Base-by-base conservation (phyloP, 805 yeast genomes). In the Myxozyma udenii region DNA sequence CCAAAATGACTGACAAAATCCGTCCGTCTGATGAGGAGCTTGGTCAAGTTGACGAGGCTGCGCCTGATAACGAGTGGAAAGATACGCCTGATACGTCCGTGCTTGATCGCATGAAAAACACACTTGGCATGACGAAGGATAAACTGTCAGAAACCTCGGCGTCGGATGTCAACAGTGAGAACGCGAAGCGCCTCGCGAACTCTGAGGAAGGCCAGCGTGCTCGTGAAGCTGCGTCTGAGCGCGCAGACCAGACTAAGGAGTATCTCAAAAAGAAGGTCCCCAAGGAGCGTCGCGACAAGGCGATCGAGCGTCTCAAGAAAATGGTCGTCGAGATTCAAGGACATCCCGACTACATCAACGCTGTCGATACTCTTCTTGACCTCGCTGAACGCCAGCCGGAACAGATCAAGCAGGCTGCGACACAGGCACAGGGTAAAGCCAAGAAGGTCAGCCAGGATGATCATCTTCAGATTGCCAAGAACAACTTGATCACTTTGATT, bases 321-420 rank as follows among this genome's bases (percentile, higher is more conserved):
- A 44, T 48, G 45, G 38, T 57, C 22, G 54, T 46, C 26, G 59
- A 58, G 42, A 50, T 58, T 45, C 62, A 58, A 39, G 50, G 46
- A 4, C 56, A 51, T 18, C 45, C 41, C 18, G 59, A 58, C 16
- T 58, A 58, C 28, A 51, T 48, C 36, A 44, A 41, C 25, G 62
- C 59, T 12, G 35, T 58, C n/a, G 55, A 53, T 39, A 14, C 55
- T 24, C 22, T 58, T 12, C 42, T 58, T 16, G 46, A 47, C n/a
- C 19, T 58, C 24, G 44, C 41, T 23, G 61, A 58, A 39, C 32
- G 26, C n/a, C 46, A 53, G 30, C 35, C 26, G 21, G 41, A 45
- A 4, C 42, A 38, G 2, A 22, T 32, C 5, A 30, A 24, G 24
- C 41, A 39, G 16, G 3, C 30, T 24, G 2, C 14, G 30, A 36